Conservation (phyloP, 495 filamentous ascomycete genomes). For the Hypomontagnella submonticulosa region DNA sequence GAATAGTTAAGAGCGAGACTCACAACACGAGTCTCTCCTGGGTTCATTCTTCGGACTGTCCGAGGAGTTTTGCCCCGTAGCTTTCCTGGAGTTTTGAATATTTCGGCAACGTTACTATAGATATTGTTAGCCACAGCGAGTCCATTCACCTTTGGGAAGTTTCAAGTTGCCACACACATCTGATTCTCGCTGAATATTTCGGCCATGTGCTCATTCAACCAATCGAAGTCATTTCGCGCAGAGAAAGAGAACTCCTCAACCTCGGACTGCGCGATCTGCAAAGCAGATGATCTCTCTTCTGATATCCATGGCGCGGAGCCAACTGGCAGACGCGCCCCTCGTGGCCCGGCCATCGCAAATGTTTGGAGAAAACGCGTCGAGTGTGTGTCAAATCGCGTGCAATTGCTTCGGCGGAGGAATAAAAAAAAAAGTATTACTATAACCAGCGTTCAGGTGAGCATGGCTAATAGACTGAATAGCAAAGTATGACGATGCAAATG, state of each 20-base stretch:
- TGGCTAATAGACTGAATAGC: constrained; percentile 18
- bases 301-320: constrained; percentile 66
- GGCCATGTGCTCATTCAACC: constrained; percentile 97
- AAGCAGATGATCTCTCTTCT: constrained; percentile 61
- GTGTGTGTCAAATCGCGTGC: constrained; percentile 36
- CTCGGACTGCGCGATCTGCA: constrained; percentile 68
- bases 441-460: constrained; percentile 39
- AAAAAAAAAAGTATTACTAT: constrained; percentile 8
- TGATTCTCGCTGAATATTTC: constrained; percentile 90
- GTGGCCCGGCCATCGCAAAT: constrained; percentile 60
- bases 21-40: constrained; percentile 75
- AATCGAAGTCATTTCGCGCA: constrained; percentile 89
- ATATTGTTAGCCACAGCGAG: constrained; percentile 50
- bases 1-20: constrained; percentile 39
- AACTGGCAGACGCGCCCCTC: constrained; percentile 64
- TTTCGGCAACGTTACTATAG: constrained; percentile 82
- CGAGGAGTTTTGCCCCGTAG: constrained; percentile 92
- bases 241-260: constrained; percentile 90
- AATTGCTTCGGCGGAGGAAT: constrained; percentile 3
- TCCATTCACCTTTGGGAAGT: neutral
- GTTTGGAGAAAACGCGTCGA: constrained; percentile 38
- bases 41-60: constrained; percentile 76
- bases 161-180: constrained; percentile 65
- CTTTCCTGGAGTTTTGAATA: constrained; percentile 97
- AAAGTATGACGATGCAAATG: constrained; percentile 8